Conservation (phyloP, 139 green algal species). For the Microglena sp. region DNA sequence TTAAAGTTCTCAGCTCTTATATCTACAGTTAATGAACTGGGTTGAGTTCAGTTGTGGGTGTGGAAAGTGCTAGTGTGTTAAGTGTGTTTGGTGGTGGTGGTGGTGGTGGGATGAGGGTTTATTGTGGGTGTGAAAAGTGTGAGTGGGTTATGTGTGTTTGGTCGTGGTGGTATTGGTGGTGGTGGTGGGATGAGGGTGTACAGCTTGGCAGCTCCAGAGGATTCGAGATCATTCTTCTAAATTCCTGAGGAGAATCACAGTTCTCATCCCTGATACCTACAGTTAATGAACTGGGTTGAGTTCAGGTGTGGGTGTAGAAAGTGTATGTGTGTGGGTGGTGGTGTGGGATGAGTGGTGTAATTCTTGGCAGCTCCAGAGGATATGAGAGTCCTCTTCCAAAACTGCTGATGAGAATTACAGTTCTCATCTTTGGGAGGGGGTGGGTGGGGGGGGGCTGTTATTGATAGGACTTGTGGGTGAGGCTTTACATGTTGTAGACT, state of each 20-base stretch:
- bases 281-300: not conserved
- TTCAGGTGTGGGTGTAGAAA: not conserved
- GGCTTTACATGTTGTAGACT: too few species aligned
- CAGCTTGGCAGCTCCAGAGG: too few species aligned
- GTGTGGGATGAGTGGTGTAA: constrained; percentile 36
- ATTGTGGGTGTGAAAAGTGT: too few species aligned
- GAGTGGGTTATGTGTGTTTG: too few species aligned
- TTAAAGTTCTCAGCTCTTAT: too few species aligned
- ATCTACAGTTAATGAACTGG: too few species aligned
- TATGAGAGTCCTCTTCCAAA: constrained; percentile 79
- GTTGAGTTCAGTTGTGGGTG: not conserved
- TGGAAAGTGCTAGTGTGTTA: not conserved
- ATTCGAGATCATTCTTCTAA: too few species aligned
- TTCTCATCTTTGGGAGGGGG: constrained; percentile 70
- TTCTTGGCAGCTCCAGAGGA: constrained; percentile 50
- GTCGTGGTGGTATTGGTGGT: too few species aligned
- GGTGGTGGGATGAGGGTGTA: not conserved
- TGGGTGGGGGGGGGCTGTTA: too few species aligned
- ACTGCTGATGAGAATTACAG: constrained; percentile 69
- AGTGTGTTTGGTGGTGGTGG: not conserved
- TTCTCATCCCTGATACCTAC: not conserved
- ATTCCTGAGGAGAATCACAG: too few species aligned
- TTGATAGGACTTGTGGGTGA: too few species aligned
- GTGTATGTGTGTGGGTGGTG: not conserved
- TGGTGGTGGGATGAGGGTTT: too few species aligned